Percentiles rank a stretch among this genome's conserved stretches.
These are phyloP conservation scores for Lichtheimia hyalospora DNA, from an alignment of 371 early-diverging fungal species.

Conservation along the genomic window DNA sequence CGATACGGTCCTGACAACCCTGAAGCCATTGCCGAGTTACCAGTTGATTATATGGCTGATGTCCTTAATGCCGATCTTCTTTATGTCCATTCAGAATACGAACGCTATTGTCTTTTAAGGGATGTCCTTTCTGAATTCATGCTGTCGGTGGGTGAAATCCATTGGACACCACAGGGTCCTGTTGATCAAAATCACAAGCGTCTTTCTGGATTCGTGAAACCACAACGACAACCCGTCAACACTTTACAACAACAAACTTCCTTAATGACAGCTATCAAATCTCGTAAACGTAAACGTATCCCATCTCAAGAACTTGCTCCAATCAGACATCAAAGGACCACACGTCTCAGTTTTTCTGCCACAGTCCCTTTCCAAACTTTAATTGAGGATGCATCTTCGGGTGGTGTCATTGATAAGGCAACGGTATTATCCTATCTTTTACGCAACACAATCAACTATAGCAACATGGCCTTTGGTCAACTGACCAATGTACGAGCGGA, in stretches of 20 bases:
- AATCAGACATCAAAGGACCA: background rate
- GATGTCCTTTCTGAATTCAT: conserved; percentile 35
- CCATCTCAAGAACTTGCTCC: conserved; percentile 31
- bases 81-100: conserved; percentile 39
- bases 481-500: conserved; percentile 41
- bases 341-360: conserved; percentile 39
- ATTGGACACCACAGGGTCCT: conserved; percentile 40
- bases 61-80: conserved; percentile 43
- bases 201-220: conserved; percentile 38
- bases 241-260: background rate
- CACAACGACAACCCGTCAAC: conserved; percentile 2
- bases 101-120: conserved; percentile 37
- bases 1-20: conserved; percentile 43
- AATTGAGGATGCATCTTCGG: conserved; percentile 39
- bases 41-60: conserved; percentile 50
- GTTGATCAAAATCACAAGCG: conserved; percentile 41
- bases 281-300: conserved; percentile 41
- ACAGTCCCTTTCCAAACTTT: conserved; percentile 42
- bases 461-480: conserved; percentile 54
- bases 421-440: conserved; percentile 42
- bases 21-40: conserved; percentile 27
- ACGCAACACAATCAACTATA: conserved; percentile 41
- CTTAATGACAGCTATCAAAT: conserved; percentile 2
- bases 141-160: conserved; percentile 45
- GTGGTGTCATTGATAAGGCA: conserved; percentile 48